Conservation (phyloP, 2,329 filamentous ascomycete genomes). For the Alternaria arbusti region DNA sequence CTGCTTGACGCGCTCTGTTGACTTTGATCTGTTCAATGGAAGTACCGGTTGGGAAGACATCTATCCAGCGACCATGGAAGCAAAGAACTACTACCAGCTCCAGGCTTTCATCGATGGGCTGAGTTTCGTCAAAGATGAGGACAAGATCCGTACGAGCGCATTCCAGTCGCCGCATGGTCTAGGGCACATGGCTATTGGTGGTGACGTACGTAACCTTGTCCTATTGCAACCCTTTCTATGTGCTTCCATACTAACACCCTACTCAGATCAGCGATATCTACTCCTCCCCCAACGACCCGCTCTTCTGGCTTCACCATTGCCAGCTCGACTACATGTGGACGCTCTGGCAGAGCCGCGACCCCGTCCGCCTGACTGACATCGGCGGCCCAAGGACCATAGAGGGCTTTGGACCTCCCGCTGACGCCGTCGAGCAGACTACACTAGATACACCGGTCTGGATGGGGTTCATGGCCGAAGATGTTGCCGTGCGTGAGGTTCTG, state of each 20-base stretch:
- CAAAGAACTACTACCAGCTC: not conserved
- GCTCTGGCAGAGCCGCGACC: not conserved
- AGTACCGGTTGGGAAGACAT: not conserved
- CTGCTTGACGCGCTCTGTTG: not conserved
- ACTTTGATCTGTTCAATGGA: not conserved
- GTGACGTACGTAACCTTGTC: not conserved
- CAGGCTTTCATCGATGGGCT: not conserved
- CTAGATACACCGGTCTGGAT: not conserved
- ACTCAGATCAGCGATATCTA: not conserved
- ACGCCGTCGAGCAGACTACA: not conserved
- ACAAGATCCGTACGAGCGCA: not conserved
- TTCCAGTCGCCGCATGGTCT: not conserved
- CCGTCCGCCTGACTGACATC: not conserved
- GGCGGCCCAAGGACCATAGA: not conserved
- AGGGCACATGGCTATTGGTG: not conserved
- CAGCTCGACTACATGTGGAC: slow-evolving; percentile 1
- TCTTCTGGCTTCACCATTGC: not conserved
- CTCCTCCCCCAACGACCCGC: not conserved
- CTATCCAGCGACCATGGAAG: not conserved
- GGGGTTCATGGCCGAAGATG: not conserved
- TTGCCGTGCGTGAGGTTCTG: not conserved
- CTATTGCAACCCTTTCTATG: not conserved
- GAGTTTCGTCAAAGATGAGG: not conserved
- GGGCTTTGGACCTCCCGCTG: not conserved
- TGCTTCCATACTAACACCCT: not conserved